Conservation (phyloP, 345 rosid genomes). For the Eucalyptus tenuipes region DNA sequence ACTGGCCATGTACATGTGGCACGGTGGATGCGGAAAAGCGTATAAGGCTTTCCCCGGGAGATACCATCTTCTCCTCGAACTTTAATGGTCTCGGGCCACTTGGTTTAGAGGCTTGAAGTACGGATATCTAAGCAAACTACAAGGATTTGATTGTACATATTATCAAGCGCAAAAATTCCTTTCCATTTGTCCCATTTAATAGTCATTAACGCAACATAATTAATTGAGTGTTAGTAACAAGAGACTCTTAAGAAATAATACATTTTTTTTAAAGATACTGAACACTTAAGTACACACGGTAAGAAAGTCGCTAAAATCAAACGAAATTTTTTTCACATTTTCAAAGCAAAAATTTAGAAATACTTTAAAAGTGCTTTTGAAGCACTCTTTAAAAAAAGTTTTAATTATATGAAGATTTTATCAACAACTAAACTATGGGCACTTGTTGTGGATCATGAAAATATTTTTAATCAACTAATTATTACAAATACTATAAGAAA, state of each 20-base stretch:
- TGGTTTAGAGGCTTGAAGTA: not conserved
- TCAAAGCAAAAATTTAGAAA: not conserved
- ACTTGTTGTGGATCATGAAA: not conserved
- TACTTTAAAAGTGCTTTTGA: not conserved
- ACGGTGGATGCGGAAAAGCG: not conserved
- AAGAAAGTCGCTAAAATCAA: not conserved
- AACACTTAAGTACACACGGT: not conserved
- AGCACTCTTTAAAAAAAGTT: not conserved
- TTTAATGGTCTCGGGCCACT: not conserved
- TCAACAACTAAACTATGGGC: not conserved
- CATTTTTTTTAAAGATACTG: not conserved
- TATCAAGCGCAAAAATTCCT: not conserved
- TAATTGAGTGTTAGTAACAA: not conserved
- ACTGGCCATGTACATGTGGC: not conserved
- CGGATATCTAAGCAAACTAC: not conserved
- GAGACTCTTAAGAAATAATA: not conserved
- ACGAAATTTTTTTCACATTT: not conserved
- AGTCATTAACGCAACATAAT: not conserved
- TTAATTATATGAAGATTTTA: not conserved
- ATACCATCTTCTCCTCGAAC: not conserved
- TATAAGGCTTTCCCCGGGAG: not conserved
- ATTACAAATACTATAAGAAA: no score
- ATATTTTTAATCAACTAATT: no score
- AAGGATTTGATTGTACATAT: not conserved
- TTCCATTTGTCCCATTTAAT: not conserved